Conservation (phyloP, 345 rosid genomes). For the Trapa bicornis region DNA sequence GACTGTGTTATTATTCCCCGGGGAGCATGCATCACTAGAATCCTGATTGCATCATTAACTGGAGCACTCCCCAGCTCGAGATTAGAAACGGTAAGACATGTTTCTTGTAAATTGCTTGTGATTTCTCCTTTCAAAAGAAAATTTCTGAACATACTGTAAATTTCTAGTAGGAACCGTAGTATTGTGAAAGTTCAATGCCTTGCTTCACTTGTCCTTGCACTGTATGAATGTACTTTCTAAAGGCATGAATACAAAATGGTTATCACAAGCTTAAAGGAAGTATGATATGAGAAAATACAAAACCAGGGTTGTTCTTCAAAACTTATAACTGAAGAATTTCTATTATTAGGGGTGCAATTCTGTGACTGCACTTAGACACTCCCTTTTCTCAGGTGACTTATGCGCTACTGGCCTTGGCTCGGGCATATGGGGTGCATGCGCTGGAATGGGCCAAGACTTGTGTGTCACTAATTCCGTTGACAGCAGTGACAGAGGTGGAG, state of each 20-base stretch:
- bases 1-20: slow-evolving; percentile 68
- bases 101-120: not conserved
- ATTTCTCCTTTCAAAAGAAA: not conserved
- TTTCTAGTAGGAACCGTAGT: not conserved
- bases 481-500: slow-evolving; percentile 69
- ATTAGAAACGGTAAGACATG: slow-evolving; percentile 53
- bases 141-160: not conserved
- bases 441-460: slow-evolving; percentile 72
- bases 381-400: slow-evolving; percentile 48
- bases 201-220: not conserved
- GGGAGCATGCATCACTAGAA: slow-evolving; percentile 67
- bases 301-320: not conserved
- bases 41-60: slow-evolving; percentile 71
- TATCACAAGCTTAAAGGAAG: not conserved
- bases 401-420: slow-evolving; percentile 56
- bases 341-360: not conserved
- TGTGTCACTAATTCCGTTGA: slow-evolving; percentile 57
- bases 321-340: not conserved
- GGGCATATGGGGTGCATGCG: slow-evolving; percentile 50
- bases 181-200: not conserved
- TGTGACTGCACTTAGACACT: not conserved
- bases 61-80: slow-evolving; percentile 98
- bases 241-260: not conserved
- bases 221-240: not conserved
- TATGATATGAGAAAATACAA: not conserved